Base-by-base conservation (phyloP, 2,329 filamentous ascomycete genomes). In the Didymella exigua region DNA sequence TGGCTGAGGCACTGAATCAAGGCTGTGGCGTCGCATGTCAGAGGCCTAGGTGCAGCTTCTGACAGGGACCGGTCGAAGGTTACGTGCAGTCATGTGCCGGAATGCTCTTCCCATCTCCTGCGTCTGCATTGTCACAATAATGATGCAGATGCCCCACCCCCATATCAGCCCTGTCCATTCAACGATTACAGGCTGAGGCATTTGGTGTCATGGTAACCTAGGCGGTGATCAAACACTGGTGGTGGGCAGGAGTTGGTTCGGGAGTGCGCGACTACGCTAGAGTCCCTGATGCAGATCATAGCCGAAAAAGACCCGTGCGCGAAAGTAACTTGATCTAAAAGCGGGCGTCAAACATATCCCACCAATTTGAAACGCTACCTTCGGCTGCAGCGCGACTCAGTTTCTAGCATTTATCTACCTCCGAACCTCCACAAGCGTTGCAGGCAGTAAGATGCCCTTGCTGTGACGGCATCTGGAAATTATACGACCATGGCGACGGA, bases 351-450 rank as follows among this genome's bases (percentile, higher is more conserved):
- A 59, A 58, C 53, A 52, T 45, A 46, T 62, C 54, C 47, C 56
- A 59, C 55, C 13, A 27, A 42, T 52, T 48, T 65, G 62, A 65
- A 67, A 67, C 64, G 38, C 40, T 37, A 58, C 46, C 62, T 31
- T 54, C 56, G 49, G 51, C 55, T 51, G 34, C 34, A 45, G 49
- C 31, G 40, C 27, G 13, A 49, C 50, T 30, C 47, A 57, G 40
- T 31, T 45, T 40, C 41, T 52, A 34, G 33, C 49, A 21, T 53
- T 45, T 33, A 14, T 13, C 6, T 23, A 1, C 18, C 24, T 41
- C 42, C 31, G 40, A 40, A 33, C 16, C 41, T 26, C 29, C 14
- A 8, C 19, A 23, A 19, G n/a, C 24, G 13, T 29, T 9, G 18
- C 19, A 23, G 18, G 23, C 30, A 37, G 7, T 4, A n/a, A 40